Conservation (phyloP, 169 alveolate genomes). For the Theileria parva region DNA sequence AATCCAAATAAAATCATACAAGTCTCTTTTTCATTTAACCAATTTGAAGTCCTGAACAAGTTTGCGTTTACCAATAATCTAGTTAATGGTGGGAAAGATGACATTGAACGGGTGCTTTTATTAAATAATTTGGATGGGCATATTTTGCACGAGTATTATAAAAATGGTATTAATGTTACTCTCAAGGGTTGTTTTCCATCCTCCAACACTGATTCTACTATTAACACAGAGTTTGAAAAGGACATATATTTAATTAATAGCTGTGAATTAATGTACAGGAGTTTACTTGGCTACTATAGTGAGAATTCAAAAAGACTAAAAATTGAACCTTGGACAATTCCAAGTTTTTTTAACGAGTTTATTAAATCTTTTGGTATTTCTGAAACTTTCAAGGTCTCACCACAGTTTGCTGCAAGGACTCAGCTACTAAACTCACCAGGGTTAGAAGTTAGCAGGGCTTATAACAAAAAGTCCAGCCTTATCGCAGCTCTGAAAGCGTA, state of each 20-base stretch:
- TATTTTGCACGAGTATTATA: slow-evolving; percentile 44
- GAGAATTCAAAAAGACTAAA: slow-evolving; percentile 48
- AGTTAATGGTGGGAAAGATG: slow-evolving; percentile 23
- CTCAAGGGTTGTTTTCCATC: not conserved
- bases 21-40: slow-evolving; percentile 29
- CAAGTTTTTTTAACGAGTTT: slow-evolving; percentile 55
- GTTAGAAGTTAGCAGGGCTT: slow-evolving; percentile 20
- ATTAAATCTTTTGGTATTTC: slow-evolving; percentile 44
- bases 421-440: slow-evolving; percentile 65
- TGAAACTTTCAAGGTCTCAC: slow-evolving; percentile 39
- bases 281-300: slow-evolving; percentile 55
- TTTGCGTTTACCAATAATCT: slow-evolving; percentile 34
- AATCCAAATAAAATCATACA: slow-evolving; percentile 40
- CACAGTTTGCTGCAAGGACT: slow-evolving; percentile 62
- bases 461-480: slow-evolving; percentile 37
- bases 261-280: slow-evolving; percentile 56
- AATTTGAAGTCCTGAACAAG: slow-evolving; percentile 9
- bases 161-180: slow-evolving; percentile 15
- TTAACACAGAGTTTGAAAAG: not conserved
- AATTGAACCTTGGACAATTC: slow-evolving; percentile 63
- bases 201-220: not conserved
- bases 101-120: slow-evolving; percentile 14
- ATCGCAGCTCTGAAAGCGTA: slow-evolving; percentile 51
- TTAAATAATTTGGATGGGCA: slow-evolving; percentile 62
- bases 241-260: slow-evolving; percentile 24